Evolutionary conservation across 2,329 filamentous ascomycete species (phyloP).

Genomic region (Cladophialophora chaetospira): DNA sequence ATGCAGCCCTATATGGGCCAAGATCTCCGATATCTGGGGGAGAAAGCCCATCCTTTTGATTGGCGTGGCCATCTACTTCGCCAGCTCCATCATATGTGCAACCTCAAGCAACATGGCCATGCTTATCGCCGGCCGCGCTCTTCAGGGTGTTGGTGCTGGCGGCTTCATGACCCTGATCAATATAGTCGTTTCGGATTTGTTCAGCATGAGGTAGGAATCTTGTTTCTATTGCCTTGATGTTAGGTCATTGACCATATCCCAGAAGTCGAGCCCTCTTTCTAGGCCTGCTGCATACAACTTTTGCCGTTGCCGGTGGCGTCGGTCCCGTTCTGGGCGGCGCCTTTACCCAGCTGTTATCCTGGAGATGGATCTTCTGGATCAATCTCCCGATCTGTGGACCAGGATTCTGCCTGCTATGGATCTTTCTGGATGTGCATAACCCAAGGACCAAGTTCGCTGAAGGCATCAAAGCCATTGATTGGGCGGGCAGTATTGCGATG

Average conservation of each 20-base stretch:
- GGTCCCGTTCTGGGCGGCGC: constrained; percentile 57
- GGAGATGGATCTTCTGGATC: constrained; percentile 60
- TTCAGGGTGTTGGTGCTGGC: constrained; percentile 58
- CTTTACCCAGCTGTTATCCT: constrained; percentile 48
- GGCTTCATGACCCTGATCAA: constrained; percentile 54
- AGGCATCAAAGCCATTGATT: constrained; percentile 49
- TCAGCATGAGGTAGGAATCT: constrained; percentile 46
- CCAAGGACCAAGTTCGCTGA: constrained; percentile 50
- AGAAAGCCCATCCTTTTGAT: constrained; percentile 62
- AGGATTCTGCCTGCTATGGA: constrained; percentile 51
- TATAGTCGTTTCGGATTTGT: constrained; percentile 58
- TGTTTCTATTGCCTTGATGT: background rate
- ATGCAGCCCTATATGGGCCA: constrained; percentile 62
- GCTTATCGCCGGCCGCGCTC: constrained; percentile 54
- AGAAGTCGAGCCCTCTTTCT: constrained; percentile 53
- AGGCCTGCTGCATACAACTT: constrained; percentile 55
- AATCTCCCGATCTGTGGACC: constrained; percentile 55
- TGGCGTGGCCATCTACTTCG: constrained; percentile 52
- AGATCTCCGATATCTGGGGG: constrained; percentile 67
- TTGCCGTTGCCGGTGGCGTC: constrained; percentile 56
- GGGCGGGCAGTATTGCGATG: constrained; percentile 62
- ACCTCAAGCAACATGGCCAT: constrained; percentile 50
- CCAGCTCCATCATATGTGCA: constrained; percentile 53
- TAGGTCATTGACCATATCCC: background rate
- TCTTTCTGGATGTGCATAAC: constrained; percentile 58